Evolutionary conservation across 2,329 filamentous ascomycete species (phyloP), one percentile per base, ranked within the genome.

Genomic region (Hymenoscyphus linearis): DNA sequence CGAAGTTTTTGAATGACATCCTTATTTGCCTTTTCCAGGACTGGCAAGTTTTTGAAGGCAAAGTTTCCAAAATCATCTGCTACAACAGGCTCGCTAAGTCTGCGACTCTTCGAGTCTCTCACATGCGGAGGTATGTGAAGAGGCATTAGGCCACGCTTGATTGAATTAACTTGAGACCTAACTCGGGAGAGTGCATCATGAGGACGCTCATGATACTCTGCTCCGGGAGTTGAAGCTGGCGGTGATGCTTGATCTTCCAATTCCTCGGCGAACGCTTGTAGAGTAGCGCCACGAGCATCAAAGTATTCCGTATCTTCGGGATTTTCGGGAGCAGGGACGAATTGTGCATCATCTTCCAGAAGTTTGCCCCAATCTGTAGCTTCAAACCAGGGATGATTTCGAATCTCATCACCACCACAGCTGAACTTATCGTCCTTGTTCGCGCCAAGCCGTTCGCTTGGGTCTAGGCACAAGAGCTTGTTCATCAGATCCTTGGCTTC

Each of bases 241-340:
- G 92, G 90, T 0, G 91, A 88, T 50, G 82, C 77, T 71, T 96
- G 90, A 69, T 98, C 95, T 72, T 98, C 93, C 70, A 97, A 88
- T 73, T 99, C 95, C 65, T 96, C 92, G 0, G 89, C 87, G 74
- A 99, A 99, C 2, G 90, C 90, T 70, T 96, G 91, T 67, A 98
- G 81, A 1, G 92, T 96, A 16, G 95, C 95, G 31, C 95, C 95
- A 66, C 95, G 85, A 25, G 91, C 78, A 76, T 99, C 95, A 69
- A 99, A 99, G 72, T 99, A 99, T 72, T 99, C 96, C 0, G 95
- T 99, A 71, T 99, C 93, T 74, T 99, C 95, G 0, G 91, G 93
- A 68, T 99, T 93, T 71, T 96, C 91, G 1, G 90, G 88, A 47
- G 90, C 89, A 0, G 95, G 95, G 12, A 99, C 89, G 73, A 99